Evolutionary conservation across 495 filamentous ascomycete species (phyloP), one percentile per base, ranked within the genome.

Genomic region (Penicillium egyptiacum): DNA sequence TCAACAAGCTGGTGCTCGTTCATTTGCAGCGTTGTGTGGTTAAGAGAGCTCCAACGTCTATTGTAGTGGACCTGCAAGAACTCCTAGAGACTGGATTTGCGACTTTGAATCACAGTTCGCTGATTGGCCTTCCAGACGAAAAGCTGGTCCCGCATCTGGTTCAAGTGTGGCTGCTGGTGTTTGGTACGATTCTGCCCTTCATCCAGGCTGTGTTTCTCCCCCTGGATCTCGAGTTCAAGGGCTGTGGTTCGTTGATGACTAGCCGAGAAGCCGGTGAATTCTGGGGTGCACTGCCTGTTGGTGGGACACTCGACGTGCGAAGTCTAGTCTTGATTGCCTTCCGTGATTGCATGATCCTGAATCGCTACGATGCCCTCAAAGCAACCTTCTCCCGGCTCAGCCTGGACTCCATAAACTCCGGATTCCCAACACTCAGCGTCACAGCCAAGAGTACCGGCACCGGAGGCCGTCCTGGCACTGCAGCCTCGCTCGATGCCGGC

Each of bases 191-290:
- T 45, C 73, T 98, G 12, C 95, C 95, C 0, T 99, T 96, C 67
- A 86, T 98, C 55, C 95, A 99, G 75, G 93, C 92, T 1, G 92
- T 96, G 5, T 96, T 99, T 69, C 79, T 99, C 3, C 95, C 94
- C 0, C 75, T 99, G 12, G 94, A 99, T 63, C 84, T 93, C 14
- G 95, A 99, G 65, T 96, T 98, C 71, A 88, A 89, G 53, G 93
- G 94, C 30, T 79, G 79, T 40, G 94, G 94, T 5, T 76, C 85
- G 0, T 70, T 96, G 55, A 86, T 98, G 84, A 83, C 81, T 3
- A 57, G 81, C 0, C 83, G 86, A 1, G 89, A 96, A 66, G 88
- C 91, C 8, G 81, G 83, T 2, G 92, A 97, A 26, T 97, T 97
- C 72, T 97, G 94, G 89, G 87, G 86, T 23, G 82, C 81, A 6